phyloP scores from a whole-genome alignment of 805 yeast species.

The Candida lessepsii region DNA sequence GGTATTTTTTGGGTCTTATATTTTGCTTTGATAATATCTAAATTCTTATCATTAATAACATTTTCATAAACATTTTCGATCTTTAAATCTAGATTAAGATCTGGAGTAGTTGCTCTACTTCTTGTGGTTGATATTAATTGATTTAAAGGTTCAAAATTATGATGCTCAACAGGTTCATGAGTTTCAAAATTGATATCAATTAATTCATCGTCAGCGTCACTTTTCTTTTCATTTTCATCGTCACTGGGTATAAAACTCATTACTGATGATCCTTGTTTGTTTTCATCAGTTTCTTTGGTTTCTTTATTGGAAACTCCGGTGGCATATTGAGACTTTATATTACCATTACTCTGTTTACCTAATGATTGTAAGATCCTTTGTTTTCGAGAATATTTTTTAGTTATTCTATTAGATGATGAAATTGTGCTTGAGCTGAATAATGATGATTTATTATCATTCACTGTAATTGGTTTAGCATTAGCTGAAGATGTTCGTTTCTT shows the following conservation, averaged over 20 bases:
- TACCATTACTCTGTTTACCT: not conserved
- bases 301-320: not conserved
- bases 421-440: no score
- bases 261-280: not conserved
- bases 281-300: not conserved
- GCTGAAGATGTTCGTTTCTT: not conserved
- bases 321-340: not conserved
- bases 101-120: not conserved
- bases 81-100: not conserved
- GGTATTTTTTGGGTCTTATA: conserved; percentile 21
- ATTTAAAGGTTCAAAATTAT: conserved; percentile 1
- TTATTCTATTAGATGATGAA: not conserved
- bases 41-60: conserved; percentile 1
- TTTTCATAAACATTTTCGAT: not conserved
- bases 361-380: not conserved
- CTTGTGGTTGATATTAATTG: not conserved
- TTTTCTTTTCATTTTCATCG: conserved; percentile 3
- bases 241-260: conserved; percentile 8
- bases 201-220: conserved; percentile 4
- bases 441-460: not conserved
- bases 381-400: conserved; percentile 1
- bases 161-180: not conserved
- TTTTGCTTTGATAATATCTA: conserved; percentile 15
- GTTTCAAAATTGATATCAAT: conserved; percentile 7
- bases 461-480: not conserved